phyloP scores from a whole-genome alignment of 2,329 filamentous ascomycete genomes.

The Fusarium sp. region DNA sequence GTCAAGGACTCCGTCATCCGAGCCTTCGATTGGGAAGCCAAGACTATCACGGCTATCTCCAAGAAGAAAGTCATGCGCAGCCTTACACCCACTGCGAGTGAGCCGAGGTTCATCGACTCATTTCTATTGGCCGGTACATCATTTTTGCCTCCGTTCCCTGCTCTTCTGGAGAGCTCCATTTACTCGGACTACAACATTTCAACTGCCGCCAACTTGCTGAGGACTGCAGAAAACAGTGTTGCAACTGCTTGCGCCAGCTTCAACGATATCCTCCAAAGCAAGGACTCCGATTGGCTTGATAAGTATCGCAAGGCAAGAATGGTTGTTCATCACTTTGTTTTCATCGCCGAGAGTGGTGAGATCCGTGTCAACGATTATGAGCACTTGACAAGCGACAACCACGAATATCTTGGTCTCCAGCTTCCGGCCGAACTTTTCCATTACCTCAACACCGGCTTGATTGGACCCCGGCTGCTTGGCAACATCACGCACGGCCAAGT shows the following conservation, averaged over 20 bases:
- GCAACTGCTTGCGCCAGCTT: slow-evolving; percentile 81
- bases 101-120: slow-evolving; percentile 83
- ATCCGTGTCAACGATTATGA: slow-evolving; percentile 81
- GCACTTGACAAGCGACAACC: slow-evolving; percentile 82
- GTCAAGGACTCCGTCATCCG: slow-evolving; percentile 80
- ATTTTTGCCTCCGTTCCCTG: slow-evolving; percentile 84
- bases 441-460: slow-evolving; percentile 86
- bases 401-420: slow-evolving; percentile 90
- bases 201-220: slow-evolving; percentile 83
- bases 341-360: slow-evolving; percentile 82
- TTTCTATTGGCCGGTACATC: slow-evolving; percentile 85
- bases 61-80: slow-evolving; percentile 79
- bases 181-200: slow-evolving; percentile 72
- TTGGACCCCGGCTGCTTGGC: slow-evolving; percentile 82
- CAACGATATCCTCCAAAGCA: slow-evolving; percentile 80
- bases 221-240: slow-evolving; percentile 75
- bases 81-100: slow-evolving; percentile 59
- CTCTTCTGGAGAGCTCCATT: slow-evolving; percentile 72
- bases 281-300: slow-evolving; percentile 82
- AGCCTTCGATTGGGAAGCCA: slow-evolving; percentile 75
- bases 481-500: slow-evolving; percentile 86
- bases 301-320: slow-evolving; percentile 89
- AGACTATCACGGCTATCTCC: slow-evolving; percentile 71
- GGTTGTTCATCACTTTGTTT: slow-evolving; percentile 88
- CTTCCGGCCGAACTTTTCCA: slow-evolving; percentile 91